These are phyloP conservation scores for Yarrowia hollandica DNA, from an alignment of 805 yeast genomes.

Conservation along the genomic window DNA sequence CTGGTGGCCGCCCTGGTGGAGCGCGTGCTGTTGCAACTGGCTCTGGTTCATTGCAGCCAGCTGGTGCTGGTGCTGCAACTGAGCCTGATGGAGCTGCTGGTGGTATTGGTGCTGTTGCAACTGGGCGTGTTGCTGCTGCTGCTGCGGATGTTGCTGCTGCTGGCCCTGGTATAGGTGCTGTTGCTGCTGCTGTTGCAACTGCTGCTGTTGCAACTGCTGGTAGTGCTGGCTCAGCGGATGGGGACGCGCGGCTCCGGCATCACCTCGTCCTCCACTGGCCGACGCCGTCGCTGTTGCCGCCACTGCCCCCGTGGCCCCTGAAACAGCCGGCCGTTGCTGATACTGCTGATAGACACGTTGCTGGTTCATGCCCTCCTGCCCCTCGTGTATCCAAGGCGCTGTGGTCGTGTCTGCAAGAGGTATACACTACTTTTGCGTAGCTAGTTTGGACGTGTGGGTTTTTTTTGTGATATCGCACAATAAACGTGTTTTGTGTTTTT, in stretches of 20 bases:
- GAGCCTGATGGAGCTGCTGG: background rate
- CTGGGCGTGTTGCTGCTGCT: background rate
- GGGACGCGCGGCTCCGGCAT: no score
- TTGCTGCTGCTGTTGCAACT: background rate
- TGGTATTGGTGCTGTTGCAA: background rate
- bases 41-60: constrained; percentile 2
- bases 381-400: background rate
- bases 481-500: constrained; percentile 24
- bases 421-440: background rate
- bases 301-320: constrained; percentile 1
- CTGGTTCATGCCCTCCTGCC: constrained; percentile 10
- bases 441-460: background rate
- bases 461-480: constrained; percentile 21
- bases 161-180: background rate
- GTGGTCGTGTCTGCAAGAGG: background rate
- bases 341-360: constrained; percentile 22
- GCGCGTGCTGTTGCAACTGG: constrained; percentile 7
- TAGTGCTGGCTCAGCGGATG: background rate
- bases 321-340: constrained; percentile 15
- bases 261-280: no score
- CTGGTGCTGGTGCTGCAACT: background rate
- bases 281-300: background rate
- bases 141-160: constrained; percentile 3
- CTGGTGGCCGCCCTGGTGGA: constrained; percentile 1
- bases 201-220: constrained; percentile 4